Base-by-base conservation (phyloP, 1,284 basidiomycete genomes). In the Naganishia sp. region DNA sequence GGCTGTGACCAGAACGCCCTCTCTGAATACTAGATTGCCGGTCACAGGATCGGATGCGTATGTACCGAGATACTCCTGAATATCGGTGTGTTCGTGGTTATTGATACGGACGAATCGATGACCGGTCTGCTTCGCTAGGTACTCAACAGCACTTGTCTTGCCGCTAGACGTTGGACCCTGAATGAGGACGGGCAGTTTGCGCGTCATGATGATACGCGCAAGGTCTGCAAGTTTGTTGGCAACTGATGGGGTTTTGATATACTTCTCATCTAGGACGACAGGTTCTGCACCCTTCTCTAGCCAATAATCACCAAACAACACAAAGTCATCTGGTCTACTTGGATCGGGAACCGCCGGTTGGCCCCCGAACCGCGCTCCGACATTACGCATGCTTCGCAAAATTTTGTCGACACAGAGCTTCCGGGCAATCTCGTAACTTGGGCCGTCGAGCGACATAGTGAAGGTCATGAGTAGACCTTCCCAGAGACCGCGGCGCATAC, bases 41-140 rank as follows among this genome's bases (percentile, higher is more conserved):
- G 92, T 92, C 28, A 86, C 79, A 6, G 94, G 87, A 77, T 99
- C 94, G 1, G 95, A 94, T 17, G 95, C 87, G 74, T 99, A 99
- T 0, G 94, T 94, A 6, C 96, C 96, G 58, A 99, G 84, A 75
- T 99, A 99, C 76, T 99, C 96, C 75, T 99, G 96, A 57, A 95
- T 94, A 77, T 99, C 96, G 5, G 96, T 99, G 76, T 99, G 96
- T 74, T 99, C 96, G 81, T 99, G 96, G 74, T 99, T 99, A 82
- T 99, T 99, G 85, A 99, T 98, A 43, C 96, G 90, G 32, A 99
- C 88, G 76, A 99, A 99, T 35, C 86, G 86, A 81, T 99, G 96
- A 0, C 96, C 95, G 0, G 95, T 98, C 67, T 90, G 85, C 67
- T 86, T 86, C 2, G 96, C 95, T 25, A 99, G 86, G 78, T 96